These are phyloP conservation scores for Verbena officinalis DNA, from an alignment of 257 asterid genomes.

Conservation along the genomic window DNA sequence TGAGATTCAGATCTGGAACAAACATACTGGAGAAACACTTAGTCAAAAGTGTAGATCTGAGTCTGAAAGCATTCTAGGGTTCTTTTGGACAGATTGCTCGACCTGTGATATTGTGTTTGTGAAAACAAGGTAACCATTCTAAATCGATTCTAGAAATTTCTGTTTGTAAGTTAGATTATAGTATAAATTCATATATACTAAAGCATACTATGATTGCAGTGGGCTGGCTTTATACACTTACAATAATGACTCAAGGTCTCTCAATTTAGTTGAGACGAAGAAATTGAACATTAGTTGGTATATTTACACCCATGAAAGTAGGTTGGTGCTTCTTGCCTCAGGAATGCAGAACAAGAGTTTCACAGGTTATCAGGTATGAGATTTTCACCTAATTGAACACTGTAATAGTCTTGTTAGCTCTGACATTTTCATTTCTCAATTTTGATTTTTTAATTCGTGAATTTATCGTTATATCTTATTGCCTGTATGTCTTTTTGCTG, in stretches of 20 bases:
- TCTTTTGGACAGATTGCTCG: slow-evolving; percentile 93
- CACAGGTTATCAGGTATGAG: slow-evolving; percentile 89
- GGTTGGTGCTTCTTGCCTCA: slow-evolving; percentile 92
- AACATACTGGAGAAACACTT: slow-evolving; percentile 59
- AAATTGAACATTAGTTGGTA: slow-evolving; percentile 78
- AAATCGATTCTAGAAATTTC: slow-evolving; percentile 18
- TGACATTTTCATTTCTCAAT: too few relatives aligned
- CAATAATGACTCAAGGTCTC: slow-evolving; percentile 55
- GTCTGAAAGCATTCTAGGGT: slow-evolving; percentile 85
- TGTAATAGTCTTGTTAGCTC: too few relatives aligned
- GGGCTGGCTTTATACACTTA: slow-evolving; percentile 79
- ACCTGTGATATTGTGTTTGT: slow-evolving; percentile 80
- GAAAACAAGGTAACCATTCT: slow-evolving; percentile 69
- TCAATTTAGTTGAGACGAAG: slow-evolving; percentile 78
- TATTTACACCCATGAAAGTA: slow-evolving; percentile 94
- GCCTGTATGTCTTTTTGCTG: too few relatives aligned
- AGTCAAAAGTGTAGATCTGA: slow-evolving; percentile 74
- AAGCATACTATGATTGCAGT: slow-evolving; percentile 47
- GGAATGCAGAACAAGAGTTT: slow-evolving; percentile 92
- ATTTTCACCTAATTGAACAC: slow-evolving; percentile 15
- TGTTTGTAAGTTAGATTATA: background rate
- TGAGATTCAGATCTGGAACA: slow-evolving; percentile 84
- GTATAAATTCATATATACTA: background rate
- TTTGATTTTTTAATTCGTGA: too few relatives aligned
- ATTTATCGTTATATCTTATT: too few relatives aligned